Conservation (phyloP, 441 rosid species). For the Mallotus japonicus region DNA sequence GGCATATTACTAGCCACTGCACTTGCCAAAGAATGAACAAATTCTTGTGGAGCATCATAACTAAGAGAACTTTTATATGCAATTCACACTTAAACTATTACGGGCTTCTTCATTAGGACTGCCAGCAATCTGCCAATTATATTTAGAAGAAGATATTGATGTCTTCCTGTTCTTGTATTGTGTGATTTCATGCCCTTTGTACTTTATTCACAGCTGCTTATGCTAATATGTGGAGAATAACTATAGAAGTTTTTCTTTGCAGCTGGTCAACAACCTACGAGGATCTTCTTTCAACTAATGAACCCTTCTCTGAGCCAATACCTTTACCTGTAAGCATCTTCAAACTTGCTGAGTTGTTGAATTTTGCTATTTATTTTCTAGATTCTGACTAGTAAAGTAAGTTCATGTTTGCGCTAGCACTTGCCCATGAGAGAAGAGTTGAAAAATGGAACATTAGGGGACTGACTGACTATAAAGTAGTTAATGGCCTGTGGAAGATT, state of each 20-base stretch:
- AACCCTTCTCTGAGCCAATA: constrained; percentile 75
- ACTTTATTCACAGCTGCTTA: neutral
- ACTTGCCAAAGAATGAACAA: neutral
- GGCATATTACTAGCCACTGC: neutral
- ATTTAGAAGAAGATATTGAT: neutral
- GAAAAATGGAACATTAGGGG: neutral
- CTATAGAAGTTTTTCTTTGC: constrained; percentile 27
- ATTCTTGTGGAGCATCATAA: neutral
- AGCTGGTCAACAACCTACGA: constrained; percentile 92
- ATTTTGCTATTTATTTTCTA: neutral
- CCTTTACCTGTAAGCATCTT: constrained; percentile 68
- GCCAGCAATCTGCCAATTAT: neutral
- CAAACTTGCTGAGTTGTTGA: neutral
- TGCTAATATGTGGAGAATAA: constrained; percentile 22
- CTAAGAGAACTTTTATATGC: neutral
- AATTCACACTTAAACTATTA: neutral
- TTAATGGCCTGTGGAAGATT: neutral
- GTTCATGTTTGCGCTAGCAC: neutral
- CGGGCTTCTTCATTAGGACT: constrained; percentile 7
- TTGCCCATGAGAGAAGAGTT: neutral
- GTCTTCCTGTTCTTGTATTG: neutral
- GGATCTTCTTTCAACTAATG: constrained; percentile 70
- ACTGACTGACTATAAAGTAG: neutral
- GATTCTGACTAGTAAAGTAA: neutral
- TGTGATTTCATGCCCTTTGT: neutral